Evolutionary conservation across 345 rosid species (phyloP).

Genomic region (Mercurialis annua): DNA sequence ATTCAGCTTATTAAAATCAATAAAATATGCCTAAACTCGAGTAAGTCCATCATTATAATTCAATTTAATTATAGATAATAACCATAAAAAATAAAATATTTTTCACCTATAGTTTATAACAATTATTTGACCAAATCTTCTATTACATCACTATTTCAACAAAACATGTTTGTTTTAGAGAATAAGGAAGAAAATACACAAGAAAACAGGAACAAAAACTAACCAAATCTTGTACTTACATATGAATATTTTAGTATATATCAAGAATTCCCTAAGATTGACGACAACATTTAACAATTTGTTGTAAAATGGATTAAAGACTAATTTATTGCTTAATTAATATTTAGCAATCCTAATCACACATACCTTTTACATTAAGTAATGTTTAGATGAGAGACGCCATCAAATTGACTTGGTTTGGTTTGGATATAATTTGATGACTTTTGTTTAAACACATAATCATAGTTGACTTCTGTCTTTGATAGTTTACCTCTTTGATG

Average conservation of each 20-base stretch:
- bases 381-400: not conserved
- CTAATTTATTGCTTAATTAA: not conserved
- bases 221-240: conserved; percentile 18
- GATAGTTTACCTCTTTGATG: not conserved
- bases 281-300: not conserved
- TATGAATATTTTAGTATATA: not conserved
- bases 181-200: conserved; percentile 12
- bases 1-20: conserved; percentile 17
- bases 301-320: not conserved
- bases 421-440: not conserved
- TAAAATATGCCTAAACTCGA: conserved; percentile 19
- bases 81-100: not conserved
- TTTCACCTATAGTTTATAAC: conserved; percentile 12
- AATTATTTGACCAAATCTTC: conserved; percentile 36
- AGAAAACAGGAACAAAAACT: conserved; percentile 22
- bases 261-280: not conserved
- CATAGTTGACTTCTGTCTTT: not conserved
- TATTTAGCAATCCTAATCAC: not conserved
- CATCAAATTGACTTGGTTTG: not conserved
- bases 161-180: conserved; percentile 20
- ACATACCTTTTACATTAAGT: not conserved
- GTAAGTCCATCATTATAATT: not conserved
- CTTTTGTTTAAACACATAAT: not conserved
- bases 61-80: not conserved
- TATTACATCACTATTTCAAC: conserved; percentile 26